Evolutionary conservation across 2,329 filamentous ascomycete genomes (phyloP).

Genomic region (Boeremia lycopersici): DNA sequence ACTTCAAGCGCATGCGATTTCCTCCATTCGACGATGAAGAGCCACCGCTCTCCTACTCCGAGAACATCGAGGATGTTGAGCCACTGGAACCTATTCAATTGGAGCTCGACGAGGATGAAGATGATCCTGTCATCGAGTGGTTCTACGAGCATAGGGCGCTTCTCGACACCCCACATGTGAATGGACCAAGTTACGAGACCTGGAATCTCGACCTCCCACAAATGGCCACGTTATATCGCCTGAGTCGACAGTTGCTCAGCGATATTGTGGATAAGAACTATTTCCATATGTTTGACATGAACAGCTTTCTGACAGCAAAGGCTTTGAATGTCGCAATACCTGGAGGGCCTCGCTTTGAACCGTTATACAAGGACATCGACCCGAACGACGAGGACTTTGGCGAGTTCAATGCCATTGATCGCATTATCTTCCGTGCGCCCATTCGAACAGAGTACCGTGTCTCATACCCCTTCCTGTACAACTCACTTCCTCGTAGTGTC

Average conservation of each 20-base stretch:
- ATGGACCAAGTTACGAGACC: conserved; percentile 92
- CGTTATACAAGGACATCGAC: conserved; percentile 97
- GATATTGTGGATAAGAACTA: conserved; percentile 97
- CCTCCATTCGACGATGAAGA: conserved; percentile 99
- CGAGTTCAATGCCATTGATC: conserved; percentile 98
- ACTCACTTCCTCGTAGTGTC: conserved; percentile 92
- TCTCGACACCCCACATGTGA: conserved; percentile 89
- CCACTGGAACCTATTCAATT: conserved; percentile 97
- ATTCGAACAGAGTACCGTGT: conserved; percentile 96
- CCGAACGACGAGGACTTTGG: conserved; percentile 99
- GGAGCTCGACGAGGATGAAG: conserved; percentile 94
- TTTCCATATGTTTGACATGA: conserved; percentile 94
- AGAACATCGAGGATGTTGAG: conserved; percentile 98
- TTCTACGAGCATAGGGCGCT: conserved; percentile 95
- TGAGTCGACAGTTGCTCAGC: conserved; percentile 88
- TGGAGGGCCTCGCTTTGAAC: conserved; percentile 96
- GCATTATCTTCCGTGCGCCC: conserved; percentile 95
- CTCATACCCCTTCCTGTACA: conserved; percentile 93
- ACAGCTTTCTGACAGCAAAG: conserved; percentile 95
- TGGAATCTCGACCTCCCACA: conserved; percentile 94
- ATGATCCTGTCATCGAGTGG: conserved; percentile 91
- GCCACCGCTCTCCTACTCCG: conserved; percentile 94
- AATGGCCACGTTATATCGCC: conserved; percentile 92
- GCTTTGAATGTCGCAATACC: conserved; percentile 96
- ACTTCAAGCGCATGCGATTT: conserved; percentile 99